These are phyloP conservation scores for Pholiota conissans DNA, from an alignment of 768 basidiomycete genomes.

Conservation along the genomic window DNA sequence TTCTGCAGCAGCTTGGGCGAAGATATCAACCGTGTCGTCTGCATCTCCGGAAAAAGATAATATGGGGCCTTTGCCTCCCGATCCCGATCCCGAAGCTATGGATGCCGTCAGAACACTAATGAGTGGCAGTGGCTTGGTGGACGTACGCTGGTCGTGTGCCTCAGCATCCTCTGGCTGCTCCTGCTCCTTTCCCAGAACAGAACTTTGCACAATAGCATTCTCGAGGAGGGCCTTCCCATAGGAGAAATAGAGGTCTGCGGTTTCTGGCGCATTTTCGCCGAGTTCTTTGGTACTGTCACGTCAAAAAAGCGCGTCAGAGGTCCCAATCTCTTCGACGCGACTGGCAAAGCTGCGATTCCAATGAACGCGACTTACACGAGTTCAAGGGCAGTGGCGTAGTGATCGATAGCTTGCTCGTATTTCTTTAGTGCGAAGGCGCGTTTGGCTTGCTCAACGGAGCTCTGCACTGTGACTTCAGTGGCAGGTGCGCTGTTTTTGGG, in stretches of 20 bases:
- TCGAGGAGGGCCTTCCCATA: constrained; percentile 94
- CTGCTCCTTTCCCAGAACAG: constrained; percentile 90
- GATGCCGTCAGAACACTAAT: constrained; percentile 5
- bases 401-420: constrained; percentile 82
- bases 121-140: constrained; percentile 1
- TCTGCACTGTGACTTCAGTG: constrained; percentile 44
- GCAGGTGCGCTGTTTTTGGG: constrained; percentile 13
- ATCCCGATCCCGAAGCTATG: constrained; percentile 31
- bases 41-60: constrained; percentile 83
- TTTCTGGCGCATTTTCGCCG: constrained; percentile 81
- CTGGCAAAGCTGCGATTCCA: background rate
- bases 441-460: constrained; percentile 74
- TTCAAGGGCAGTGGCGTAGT: constrained; percentile 85
- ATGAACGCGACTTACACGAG: constrained; percentile 61
- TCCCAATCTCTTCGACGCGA: constrained; percentile 10
- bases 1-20: constrained; percentile 52
- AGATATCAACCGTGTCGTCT: constrained; percentile 66
- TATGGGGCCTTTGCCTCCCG: constrained; percentile 51
- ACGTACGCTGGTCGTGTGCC: constrained; percentile 37
- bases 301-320: constrained; percentile 16
- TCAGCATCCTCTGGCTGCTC: constrained; percentile 46
- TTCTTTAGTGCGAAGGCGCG: constrained; percentile 87
- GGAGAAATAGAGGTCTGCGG: constrained; percentile 83
- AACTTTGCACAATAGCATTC: constrained; percentile 83
- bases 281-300: constrained; percentile 62